phyloP scores from a whole-genome alignment of 331 rosid genomes.

The Pyrus hybrid region DNA sequence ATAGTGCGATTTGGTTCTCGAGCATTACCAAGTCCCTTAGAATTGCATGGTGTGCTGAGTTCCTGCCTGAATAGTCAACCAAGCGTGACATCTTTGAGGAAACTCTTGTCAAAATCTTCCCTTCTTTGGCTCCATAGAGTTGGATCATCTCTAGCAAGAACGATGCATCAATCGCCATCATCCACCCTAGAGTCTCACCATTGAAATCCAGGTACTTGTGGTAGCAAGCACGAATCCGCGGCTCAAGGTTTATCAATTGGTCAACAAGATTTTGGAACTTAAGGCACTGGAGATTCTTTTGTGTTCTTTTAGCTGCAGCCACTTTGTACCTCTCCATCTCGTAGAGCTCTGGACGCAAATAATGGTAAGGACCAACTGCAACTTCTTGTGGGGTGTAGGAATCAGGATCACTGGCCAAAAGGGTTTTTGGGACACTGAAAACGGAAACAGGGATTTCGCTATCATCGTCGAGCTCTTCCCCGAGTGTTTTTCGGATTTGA shows the following conservation, averaged over 20 bases:
- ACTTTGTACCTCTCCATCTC: constrained; percentile 71
- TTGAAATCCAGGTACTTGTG: constrained; percentile 62
- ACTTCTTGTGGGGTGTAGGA: constrained; percentile 65
- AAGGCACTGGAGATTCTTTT: constrained; percentile 26
- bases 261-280: constrained; percentile 40
- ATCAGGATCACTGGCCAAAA: constrained; percentile 60
- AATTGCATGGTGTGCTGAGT: constrained; percentile 51
- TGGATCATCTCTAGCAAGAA: constrained; percentile 65
- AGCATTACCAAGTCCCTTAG: constrained; percentile 69
- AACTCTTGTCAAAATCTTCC: constrained; percentile 10
- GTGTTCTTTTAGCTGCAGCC: constrained; percentile 49
- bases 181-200: constrained; percentile 65
- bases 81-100: constrained; percentile 62
- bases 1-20: constrained; percentile 70
- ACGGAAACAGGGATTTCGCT: constrained; percentile 38
- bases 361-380: constrained; percentile 72
- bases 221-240: constrained; percentile 43
- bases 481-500: constrained; percentile 50
- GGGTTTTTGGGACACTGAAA: constrained; percentile 61
- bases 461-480: constrained; percentile 49
- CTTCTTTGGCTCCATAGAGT: constrained; percentile 39
- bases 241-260: constrained; percentile 40
- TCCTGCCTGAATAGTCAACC: constrained; percentile 48
- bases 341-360: constrained; percentile 60
- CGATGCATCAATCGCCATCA: constrained; percentile 62